Conservation (phyloP, 2,329 filamentous ascomycete genomes). For the Cylindrodendrum hubeiense region DNA sequence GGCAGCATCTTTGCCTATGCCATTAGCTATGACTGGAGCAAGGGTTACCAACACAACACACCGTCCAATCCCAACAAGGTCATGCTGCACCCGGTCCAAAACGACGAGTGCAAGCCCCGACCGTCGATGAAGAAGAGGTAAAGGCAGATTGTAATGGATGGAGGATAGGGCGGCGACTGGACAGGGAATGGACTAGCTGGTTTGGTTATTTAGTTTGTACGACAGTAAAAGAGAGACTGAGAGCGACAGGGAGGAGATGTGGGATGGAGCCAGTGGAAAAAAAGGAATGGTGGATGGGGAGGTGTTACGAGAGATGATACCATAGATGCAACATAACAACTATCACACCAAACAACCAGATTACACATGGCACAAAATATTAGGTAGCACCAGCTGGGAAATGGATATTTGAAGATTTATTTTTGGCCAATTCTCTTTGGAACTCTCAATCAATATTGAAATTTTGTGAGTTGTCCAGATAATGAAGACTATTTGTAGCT, state of each 20-base stretch:
- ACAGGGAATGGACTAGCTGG: conserved; percentile 11
- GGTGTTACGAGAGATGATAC: conserved; percentile 47
- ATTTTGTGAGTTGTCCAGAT: conserved; percentile 31
- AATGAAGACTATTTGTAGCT: conserved; percentile 28
- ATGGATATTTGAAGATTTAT: neutral
- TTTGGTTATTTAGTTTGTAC: conserved; percentile 33
- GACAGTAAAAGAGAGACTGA: conserved; percentile 26
- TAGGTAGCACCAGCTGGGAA: conserved; percentile 15
- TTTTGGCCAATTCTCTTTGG: neutral
- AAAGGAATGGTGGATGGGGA: conserved; percentile 28
- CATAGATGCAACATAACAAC: conserved; percentile 40
- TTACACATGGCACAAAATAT: conserved; percentile 6
- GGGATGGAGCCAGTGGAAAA: conserved; percentile 4
- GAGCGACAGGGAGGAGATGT: conserved; percentile 2
- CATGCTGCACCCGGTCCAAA: conserved; percentile 82
- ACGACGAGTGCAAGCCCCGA: conserved; percentile 73
- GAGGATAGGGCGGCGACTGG: conserved; percentile 8
- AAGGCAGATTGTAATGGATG: conserved; percentile 20
- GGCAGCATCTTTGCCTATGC: conserved; percentile 91
- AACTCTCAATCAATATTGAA: conserved; percentile 24
- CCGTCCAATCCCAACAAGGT: conserved; percentile 82
- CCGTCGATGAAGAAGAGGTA: conserved; percentile 71
- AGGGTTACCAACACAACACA: conserved; percentile 90
- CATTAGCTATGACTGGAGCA: conserved; percentile 98
- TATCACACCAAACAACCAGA: conserved; percentile 10